Evolutionary conservation across 371 early-diverging fungal genomes (phyloP).

Genomic region (Mortierella sp.): DNA sequence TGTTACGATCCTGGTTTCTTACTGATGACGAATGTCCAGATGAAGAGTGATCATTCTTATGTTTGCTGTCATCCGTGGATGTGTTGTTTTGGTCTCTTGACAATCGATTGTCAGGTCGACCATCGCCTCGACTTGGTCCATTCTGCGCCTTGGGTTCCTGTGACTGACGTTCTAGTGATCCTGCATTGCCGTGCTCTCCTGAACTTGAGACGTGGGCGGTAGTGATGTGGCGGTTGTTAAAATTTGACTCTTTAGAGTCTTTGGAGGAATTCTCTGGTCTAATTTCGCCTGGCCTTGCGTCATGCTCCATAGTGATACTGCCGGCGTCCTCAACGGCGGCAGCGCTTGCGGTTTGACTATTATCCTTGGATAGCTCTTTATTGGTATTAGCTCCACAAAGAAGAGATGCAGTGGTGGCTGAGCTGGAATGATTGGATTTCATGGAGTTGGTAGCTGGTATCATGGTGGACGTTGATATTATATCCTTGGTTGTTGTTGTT

Average conservation of each 20-base stretch:
- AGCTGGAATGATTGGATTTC: slow-evolving; percentile 3
- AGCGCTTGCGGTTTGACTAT: neutral
- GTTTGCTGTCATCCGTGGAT: neutral
- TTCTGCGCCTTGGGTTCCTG: slow-evolving; percentile 8
- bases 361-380: neutral
- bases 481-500: slow-evolving; percentile 13
- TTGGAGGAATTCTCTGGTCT: neutral
- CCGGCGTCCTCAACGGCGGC: neutral
- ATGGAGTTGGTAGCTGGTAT: slow-evolving; percentile 20
- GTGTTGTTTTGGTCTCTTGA: slow-evolving; percentile 3
- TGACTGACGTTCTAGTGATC: slow-evolving; percentile 4
- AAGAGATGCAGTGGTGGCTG: neutral
- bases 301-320: neutral
- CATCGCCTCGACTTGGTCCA: slow-evolving; percentile 5
- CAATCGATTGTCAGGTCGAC: slow-evolving; percentile 11
- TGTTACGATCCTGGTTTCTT: slow-evolving; percentile 16
- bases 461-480: slow-evolving; percentile 19
- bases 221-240: neutral
- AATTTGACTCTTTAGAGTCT: neutral
- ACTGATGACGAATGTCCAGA: neutral
- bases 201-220: neutral
- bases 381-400: neutral
- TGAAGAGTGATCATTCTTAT: slow-evolving; percentile 15
- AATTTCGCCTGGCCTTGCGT: neutral
- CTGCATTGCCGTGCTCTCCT: neutral